A percentile compares a stretch with the other conserved stretches of the same genome.
These are phyloP conservation scores for Eucalyptus regnans DNA, from an alignment of 345 rosid genomes.

Conservation along the genomic window DNA sequence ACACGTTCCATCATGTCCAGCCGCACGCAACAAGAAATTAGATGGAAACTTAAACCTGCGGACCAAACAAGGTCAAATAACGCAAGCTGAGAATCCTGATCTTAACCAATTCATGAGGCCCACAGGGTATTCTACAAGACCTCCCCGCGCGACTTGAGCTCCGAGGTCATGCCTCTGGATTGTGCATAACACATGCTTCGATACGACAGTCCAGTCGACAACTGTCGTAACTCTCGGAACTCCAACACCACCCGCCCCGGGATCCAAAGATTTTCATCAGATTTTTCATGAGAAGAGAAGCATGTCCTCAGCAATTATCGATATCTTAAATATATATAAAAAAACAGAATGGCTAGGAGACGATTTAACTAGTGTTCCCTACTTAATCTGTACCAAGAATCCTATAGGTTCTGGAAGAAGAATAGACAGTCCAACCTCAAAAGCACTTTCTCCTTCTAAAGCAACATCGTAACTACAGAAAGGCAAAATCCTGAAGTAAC, in stretches of 20 bases:
- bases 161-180: not conserved
- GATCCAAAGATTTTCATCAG: not conserved
- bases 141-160: not conserved
- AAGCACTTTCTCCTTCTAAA: not conserved
- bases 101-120: not conserved
- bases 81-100: not conserved
- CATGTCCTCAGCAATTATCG: not conserved
- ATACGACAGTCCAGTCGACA: not conserved
- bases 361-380: not conserved
- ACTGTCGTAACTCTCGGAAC: not conserved
- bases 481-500: not conserved
- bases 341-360: not conserved
- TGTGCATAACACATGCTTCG: not conserved
- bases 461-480: not conserved
- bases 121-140: not conserved
- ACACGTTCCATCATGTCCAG: not conserved
- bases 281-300: not conserved
- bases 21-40: not conserved
- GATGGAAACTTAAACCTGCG: not conserved
- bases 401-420: not conserved
- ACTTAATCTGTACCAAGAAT: not conserved
- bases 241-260: not conserved
- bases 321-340: not conserved
- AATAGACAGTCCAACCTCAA: not conserved
- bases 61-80: not conserved